Percentiles rank a stretch among this genome's conserved stretches.
Conservation (phyloP, 805 yeast genomes). For the Kodamaea jinghongensis region DNA sequence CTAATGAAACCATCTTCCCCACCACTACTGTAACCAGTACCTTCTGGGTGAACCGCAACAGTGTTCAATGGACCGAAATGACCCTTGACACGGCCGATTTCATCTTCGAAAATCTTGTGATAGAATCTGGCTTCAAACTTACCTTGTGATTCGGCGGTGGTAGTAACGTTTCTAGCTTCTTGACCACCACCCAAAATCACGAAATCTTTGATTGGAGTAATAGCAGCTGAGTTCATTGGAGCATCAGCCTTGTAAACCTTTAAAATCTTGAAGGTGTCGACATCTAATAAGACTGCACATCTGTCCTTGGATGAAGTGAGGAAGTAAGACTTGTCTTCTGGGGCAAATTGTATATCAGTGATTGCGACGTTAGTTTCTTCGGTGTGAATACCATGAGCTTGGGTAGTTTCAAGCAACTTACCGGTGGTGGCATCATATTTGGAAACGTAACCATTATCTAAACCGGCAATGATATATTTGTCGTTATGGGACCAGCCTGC, state of each 20-base stretch:
- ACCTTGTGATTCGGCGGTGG: constrained; percentile 92
- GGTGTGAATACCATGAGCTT: constrained; percentile 68
- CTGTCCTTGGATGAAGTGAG: constrained; percentile 92
- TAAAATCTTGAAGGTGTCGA: constrained; percentile 66
- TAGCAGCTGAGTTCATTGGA: constrained; percentile 92
- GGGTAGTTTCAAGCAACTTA: constrained; percentile 53
- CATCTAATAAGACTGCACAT: constrained; percentile 73
- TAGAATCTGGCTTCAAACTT: constrained; percentile 94
- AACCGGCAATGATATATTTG: constrained; percentile 77
- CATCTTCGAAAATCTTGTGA: constrained; percentile 93
- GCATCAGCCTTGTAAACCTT: constrained; percentile 84
- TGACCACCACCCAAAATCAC: constrained; percentile 98
- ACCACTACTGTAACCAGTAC: constrained; percentile 91
- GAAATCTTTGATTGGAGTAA: constrained; percentile 89
- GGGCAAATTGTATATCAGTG: constrained; percentile 86
- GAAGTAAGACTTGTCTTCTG: constrained; percentile 80
- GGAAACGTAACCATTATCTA: constrained; percentile 79
- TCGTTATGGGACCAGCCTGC: constrained; percentile 87
- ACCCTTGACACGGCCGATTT: constrained; percentile 95
- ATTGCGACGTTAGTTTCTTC: constrained; percentile 46
- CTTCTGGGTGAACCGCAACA: constrained; percentile 91
- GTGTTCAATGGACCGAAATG: constrained; percentile 98
- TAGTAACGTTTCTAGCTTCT: constrained; percentile 97
- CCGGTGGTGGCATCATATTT: constrained; percentile 80
- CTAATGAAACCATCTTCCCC: constrained; percentile 98